A percentile compares a stretch with the other conserved stretches of the same genome.
phyloP scores from a whole-genome alignment of 2,329 filamentous ascomycete species.

The Aspergillus fumigatus region DNA sequence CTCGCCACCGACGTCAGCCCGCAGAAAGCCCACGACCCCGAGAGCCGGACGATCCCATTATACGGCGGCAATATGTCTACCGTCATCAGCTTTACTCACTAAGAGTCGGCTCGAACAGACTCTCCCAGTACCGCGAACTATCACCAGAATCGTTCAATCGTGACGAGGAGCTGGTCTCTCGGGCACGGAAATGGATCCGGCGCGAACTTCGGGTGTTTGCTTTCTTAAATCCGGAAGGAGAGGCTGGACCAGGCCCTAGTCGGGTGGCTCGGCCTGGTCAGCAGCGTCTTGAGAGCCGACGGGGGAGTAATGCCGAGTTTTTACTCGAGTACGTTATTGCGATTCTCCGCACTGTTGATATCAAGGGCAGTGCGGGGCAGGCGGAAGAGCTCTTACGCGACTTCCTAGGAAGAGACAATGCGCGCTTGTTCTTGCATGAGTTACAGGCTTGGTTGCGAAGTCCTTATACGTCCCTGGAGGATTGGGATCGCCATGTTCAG shows the following conservation, averaged over 20 bases:
- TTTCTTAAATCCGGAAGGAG: conserved; percentile 53
- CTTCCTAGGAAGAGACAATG: conserved; percentile 70
- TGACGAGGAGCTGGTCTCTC: conserved; percentile 65
- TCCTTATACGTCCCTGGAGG: conserved; percentile 64
- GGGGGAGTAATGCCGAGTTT: conserved; percentile 72
- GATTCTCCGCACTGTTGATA: conserved; percentile 75
- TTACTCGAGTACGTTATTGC: conserved; percentile 80
- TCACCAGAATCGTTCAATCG: conserved; percentile 61
- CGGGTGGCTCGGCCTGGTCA: conserved; percentile 23
- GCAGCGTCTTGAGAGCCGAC: conserved; percentile 37
- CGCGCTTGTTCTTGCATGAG: conserved; percentile 78
- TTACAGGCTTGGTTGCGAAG: conserved; percentile 77
- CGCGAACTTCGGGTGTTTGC: conserved; percentile 80
- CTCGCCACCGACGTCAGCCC: conserved; percentile 17
- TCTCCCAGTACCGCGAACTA: conserved; percentile 72
- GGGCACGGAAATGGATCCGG: conserved; percentile 75
- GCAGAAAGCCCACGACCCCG: conserved; percentile 22
- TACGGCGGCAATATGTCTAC: conserved; percentile 69
- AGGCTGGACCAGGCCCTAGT: conserved; percentile 14
- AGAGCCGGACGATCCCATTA: conserved; percentile 44
- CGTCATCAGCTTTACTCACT: conserved; percentile 66
- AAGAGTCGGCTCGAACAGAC: conserved; percentile 74
- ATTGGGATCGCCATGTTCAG: conserved; percentile 78
- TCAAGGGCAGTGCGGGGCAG: conserved; percentile 71
- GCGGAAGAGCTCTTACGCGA: conserved; percentile 75